Conservation (phyloP, 1,284 basidiomycete genomes). For the Cryptococcus sp. region DNA sequence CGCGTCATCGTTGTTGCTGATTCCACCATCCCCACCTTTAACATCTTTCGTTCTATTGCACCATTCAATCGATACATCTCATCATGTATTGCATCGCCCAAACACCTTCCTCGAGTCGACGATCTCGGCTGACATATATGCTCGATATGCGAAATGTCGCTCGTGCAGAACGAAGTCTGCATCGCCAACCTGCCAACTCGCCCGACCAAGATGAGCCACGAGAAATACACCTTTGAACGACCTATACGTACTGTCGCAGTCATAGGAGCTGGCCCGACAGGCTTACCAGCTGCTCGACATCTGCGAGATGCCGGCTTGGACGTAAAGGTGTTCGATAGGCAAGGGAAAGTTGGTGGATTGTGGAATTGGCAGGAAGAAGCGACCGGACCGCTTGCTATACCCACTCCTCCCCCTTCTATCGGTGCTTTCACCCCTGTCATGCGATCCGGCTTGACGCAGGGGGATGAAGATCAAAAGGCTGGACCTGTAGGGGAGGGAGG, state of each 20-base stretch:
- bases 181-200: neutral
- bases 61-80: too few species aligned
- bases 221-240: slow-evolving; percentile 2
- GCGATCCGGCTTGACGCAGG: too few species aligned
- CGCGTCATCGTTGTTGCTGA: too few species aligned
- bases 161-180: neutral
- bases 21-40: too few species aligned
- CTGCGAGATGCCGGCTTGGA: slow-evolving; percentile 42
- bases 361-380: slow-evolving; percentile 51
- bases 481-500: slow-evolving; percentile 7
- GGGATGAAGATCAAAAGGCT: too few species aligned
- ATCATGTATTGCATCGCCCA: neutral
- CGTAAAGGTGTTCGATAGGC: slow-evolving; percentile 51
- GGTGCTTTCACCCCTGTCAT: slow-evolving; percentile 48
- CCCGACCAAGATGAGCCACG: neutral
- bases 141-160: neutral
- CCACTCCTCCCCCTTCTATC: slow-evolving; percentile 45
- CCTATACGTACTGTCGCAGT: slow-evolving; percentile 26
- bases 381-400: slow-evolving; percentile 46
- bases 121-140: neutral
- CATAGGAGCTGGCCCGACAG: slow-evolving; percentile 28
- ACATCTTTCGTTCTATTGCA: too few species aligned
- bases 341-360: slow-evolving; percentile 49
- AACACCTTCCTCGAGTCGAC: neutral
- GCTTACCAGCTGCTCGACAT: slow-evolving; percentile 20